Evolutionary conservation across 1,284 basidiomycete genomes (phyloP), one percentile per base, ranked within the genome.

Genomic region (Takashimella tepidaria): DNA sequence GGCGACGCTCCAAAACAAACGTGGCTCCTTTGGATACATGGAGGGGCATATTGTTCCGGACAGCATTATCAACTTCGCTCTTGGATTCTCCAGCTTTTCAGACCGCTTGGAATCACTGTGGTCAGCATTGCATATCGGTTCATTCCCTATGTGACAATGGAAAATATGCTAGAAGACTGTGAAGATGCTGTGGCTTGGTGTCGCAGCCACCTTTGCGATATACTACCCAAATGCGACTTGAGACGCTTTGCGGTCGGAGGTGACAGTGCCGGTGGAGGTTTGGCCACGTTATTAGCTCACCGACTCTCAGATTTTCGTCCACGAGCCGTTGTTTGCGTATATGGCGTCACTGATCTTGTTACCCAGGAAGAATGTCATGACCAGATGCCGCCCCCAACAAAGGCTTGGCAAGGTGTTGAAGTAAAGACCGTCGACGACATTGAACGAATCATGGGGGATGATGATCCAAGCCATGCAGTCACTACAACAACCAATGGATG

Each of bases 1-100:
- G 31, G 31, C 16, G 10, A 8, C 31, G 31, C 31, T 8, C 16
- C 31, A 16, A 37, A 37, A 16, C 31, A 37, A 12, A 61, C 59
- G 20, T 67, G 60, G 59, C 37, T 69, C n/a, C 51, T 67, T 11
- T 70, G 67, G 67, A 61, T 61, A 11, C 68, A 69, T 49, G 68
- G 68, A 19, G 68, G 68, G 50, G 60, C 54, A 46, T 63, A 41
- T 31, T 31, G 8, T 19, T 43, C 41, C n/a, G 61, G 63, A 11
- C 45, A 55, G 16, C 61, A 64, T 47, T 56, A 57, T 37, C 46
- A 53, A 13, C 56, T 55, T 10, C 25, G 22, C n/a, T 25, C 56
- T 5, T 60, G 58, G 58, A 49, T 60, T 13, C 49, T 57, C 5
- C 55, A 53, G n/a, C 52, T 45, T 26, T 57, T 60, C 25, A 50